These are phyloP conservation scores for Symmetrospora coprosmae DNA, from an alignment of 768 basidiomycete species.

Conservation along the genomic window DNA sequence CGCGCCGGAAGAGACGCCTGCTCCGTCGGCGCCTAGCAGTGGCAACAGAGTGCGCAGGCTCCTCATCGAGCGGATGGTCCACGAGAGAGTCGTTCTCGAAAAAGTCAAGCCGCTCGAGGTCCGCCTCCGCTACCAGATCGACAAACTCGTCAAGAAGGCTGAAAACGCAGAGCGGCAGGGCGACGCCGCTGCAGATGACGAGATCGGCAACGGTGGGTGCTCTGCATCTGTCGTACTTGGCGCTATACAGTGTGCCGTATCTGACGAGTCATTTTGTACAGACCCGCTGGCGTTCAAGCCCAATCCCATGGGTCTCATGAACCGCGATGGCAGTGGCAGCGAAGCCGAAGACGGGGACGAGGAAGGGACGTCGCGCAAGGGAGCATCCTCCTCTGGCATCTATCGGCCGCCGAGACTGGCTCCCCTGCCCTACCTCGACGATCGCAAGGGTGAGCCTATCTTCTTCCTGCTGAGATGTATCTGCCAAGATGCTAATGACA, in stretches of 20 bases:
- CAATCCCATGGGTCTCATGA: conserved; percentile 60
- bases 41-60: background rate
- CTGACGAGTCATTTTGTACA: conserved; percentile 37
- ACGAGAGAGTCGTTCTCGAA: conserved; percentile 69
- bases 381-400: conserved; percentile 29
- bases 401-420: conserved; percentile 66
- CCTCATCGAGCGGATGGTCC: conserved; percentile 60
- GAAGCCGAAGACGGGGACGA: conserved; percentile 35
- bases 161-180: conserved; percentile 43
- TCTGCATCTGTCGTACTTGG: no score
- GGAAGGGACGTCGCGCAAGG: conserved; percentile 24
- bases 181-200: conserved; percentile 28
- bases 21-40: no score
- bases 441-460: conserved; percentile 39
- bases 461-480: background rate
- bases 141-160: conserved; percentile 70
- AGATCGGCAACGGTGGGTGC: conserved; percentile 33
- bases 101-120: conserved; percentile 71
- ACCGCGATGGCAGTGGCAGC: conserved; percentile 31
- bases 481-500: background rate
- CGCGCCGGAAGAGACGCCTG: no score
- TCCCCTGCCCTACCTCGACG: conserved; percentile 68
- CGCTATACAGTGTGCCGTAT: no score
- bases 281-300: conserved; percentile 87
- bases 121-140: conserved; percentile 87